Percentiles rank a stretch among this genome's conserved stretches.
These are phyloP conservation scores for Colletotrichum magnum DNA, from an alignment of 2,329 filamentous ascomycete genomes.

Conservation along the genomic window DNA sequence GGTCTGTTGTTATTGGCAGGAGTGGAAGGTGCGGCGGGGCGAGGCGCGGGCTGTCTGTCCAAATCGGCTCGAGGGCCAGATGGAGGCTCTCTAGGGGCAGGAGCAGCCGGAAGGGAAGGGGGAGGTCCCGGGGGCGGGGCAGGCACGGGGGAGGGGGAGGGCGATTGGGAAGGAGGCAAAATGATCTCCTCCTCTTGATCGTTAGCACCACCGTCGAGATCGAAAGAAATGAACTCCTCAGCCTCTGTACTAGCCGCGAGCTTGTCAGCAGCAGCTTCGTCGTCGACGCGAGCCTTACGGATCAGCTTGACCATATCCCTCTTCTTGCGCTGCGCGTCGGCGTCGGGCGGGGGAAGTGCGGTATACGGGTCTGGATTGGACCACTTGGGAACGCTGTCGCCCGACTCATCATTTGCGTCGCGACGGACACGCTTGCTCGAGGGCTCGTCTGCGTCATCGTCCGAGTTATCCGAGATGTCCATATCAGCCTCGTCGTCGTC, in stretches of 20 bases:
- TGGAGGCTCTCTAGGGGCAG: conserved; percentile 3
- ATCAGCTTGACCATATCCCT: conserved; percentile 92
- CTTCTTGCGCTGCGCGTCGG: conserved; percentile 78
- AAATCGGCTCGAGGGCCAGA: conserved; percentile 25
- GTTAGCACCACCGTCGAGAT: conserved; percentile 71
- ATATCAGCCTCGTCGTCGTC: conserved; percentile 76
- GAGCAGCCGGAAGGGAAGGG: neutral
- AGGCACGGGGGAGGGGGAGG: conserved; percentile 32
- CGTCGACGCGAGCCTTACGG: conserved; percentile 84
- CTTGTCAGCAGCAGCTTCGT: conserved; percentile 58
- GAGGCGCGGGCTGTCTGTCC: neutral
- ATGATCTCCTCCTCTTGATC: conserved; percentile 50
- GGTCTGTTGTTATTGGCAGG: conserved; percentile 44
- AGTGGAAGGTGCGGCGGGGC: conserved; percentile 34
- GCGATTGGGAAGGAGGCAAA: conserved; percentile 35
- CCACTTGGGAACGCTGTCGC: conserved; percentile 79
- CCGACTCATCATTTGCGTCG: conserved; percentile 50
- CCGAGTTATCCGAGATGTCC: conserved; percentile 70
- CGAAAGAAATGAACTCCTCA: conserved; percentile 93
- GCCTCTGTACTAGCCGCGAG: conserved; percentile 68
- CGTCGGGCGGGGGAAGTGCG: conserved; percentile 82
- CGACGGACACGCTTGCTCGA: conserved; percentile 60
- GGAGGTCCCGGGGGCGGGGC: conserved; percentile 23
- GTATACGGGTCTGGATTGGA: conserved; percentile 97
- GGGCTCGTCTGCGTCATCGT: conserved; percentile 56